These are phyloP conservation scores for Cladophialophora bantiana DNA, from an alignment of 2,329 filamentous ascomycete species.

Conservation along the genomic window DNA sequence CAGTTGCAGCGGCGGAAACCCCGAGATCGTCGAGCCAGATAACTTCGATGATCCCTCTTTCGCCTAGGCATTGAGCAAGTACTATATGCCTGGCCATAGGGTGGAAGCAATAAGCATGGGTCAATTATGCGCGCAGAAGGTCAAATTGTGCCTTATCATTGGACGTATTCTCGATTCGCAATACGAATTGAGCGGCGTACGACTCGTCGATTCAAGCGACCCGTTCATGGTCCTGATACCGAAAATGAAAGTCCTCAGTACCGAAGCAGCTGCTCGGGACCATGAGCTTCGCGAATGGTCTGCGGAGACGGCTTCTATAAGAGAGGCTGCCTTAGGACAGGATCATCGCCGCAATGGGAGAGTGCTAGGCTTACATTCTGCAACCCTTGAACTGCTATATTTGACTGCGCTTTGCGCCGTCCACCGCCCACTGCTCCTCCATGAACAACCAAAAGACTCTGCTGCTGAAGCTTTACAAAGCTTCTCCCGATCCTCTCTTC, in stretches of 20 bases:
- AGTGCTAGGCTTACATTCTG: constrained; percentile 18
- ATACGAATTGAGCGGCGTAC: constrained; percentile 16
- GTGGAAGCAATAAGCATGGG: constrained; percentile 2
- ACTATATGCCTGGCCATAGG: constrained; percentile 55
- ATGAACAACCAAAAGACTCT: constrained; percentile 4
- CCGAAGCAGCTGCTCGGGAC: constrained; percentile 16
- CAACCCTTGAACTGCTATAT: constrained; percentile 23
- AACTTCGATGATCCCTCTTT: constrained; percentile 7
- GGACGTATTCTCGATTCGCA: constrained; percentile 23
- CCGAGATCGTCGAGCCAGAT: not conserved
- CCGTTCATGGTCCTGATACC: constrained; percentile 23
- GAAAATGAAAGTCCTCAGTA: constrained; percentile 16
- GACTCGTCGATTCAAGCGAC: constrained; percentile 12
- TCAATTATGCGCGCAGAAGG: constrained; percentile 19
- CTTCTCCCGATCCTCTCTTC: constrained; percentile 12
- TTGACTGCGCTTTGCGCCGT: constrained; percentile 17
- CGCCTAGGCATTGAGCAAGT: constrained; percentile 5
- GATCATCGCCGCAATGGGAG: constrained; percentile 18
- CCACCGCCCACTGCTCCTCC: constrained; percentile 17
- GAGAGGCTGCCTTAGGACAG: constrained; percentile 14
- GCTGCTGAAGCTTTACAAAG: constrained; percentile 19
- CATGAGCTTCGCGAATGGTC: constrained; percentile 25
- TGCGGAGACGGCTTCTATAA: constrained; percentile 15
- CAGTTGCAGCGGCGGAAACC: not conserved
- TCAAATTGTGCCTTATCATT: constrained; percentile 28